phyloP scores from a whole-genome alignment of 768 basidiomycete genomes.

The Tulasnella sp. region DNA sequence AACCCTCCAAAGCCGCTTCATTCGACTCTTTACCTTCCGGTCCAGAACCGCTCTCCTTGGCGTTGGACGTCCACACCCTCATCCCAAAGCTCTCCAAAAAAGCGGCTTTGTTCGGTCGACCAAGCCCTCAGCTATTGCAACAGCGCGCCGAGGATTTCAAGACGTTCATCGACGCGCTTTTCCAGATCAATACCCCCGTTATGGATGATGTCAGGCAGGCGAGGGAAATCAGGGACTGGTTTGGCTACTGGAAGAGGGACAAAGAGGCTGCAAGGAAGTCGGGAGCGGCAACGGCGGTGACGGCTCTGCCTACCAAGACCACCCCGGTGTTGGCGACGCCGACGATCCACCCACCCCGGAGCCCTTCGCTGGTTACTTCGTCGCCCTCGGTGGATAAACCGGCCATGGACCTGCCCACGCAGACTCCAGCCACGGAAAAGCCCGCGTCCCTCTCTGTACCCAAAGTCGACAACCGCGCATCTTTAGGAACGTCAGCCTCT shows the following conservation, averaged over 20 bases:
- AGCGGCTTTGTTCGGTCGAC: slow-evolving; percentile 15
- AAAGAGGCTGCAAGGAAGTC: slow-evolving; percentile 16
- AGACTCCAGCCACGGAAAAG: neutral
- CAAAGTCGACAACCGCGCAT: slow-evolving; percentile 1
- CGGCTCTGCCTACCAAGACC: neutral
- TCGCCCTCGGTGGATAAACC: neutral
- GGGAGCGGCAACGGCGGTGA: neutral
- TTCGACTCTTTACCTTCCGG: slow-evolving; percentile 24
- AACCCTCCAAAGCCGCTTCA: slow-evolving; percentile 8
- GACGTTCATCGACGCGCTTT: slow-evolving; percentile 22
- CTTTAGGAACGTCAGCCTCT: neutral
- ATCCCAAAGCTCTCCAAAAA: slow-evolving; percentile 26
- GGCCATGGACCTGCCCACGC: neutral
- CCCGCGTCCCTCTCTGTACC: neutral
- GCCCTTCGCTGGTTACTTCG: neutral
- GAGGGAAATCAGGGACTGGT: slow-evolving; percentile 24
- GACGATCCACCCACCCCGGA: neutral
- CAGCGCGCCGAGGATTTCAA: slow-evolving; percentile 19
- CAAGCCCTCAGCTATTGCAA: slow-evolving; percentile 7
- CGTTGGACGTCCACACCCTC: slow-evolving; percentile 21
- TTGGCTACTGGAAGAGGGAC: slow-evolving; percentile 25
- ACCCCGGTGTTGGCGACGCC: neutral
- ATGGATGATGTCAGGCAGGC: slow-evolving; percentile 20
- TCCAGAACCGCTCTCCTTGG: slow-evolving; percentile 17
- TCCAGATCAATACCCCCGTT: slow-evolving; percentile 12